phyloP scores from a whole-genome alignment of 2,329 filamentous ascomycete genomes.

The Parastagonospora avenae region DNA sequence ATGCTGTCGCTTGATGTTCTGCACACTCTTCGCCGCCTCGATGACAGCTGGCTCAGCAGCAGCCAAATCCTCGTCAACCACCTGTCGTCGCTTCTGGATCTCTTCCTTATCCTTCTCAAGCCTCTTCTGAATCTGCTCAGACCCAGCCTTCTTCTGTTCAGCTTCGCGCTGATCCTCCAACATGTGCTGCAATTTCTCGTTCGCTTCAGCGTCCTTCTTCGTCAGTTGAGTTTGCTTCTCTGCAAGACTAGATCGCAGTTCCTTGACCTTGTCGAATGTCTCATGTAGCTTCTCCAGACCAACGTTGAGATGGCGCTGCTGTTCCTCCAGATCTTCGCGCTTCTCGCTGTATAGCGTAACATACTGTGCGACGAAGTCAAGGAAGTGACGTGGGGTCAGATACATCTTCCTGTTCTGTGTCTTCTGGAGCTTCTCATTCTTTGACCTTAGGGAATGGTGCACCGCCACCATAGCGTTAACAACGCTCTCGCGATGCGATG shows the following conservation, averaged over 20 bases:
- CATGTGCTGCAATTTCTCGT: slow-evolving; percentile 97
- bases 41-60: slow-evolving; percentile 90
- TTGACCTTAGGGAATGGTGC: slow-evolving; percentile 88
- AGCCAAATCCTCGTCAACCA: slow-evolving; percentile 86
- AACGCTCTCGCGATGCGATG: slow-evolving; percentile 87
- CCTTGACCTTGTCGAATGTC: slow-evolving; percentile 95
- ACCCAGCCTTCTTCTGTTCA: slow-evolving; percentile 86
- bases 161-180: slow-evolving; percentile 93
- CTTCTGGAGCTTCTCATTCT: slow-evolving; percentile 85
- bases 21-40: slow-evolving; percentile 93
- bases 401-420: slow-evolving; percentile 93
- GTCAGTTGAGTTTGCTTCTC: slow-evolving; percentile 94
- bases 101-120: slow-evolving; percentile 89
- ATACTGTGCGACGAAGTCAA: slow-evolving; percentile 98
- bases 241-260: slow-evolving; percentile 85
- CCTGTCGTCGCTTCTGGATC: slow-evolving; percentile 79
- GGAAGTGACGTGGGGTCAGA: slow-evolving; percentile 93
- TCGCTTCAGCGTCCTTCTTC: slow-evolving; percentile 91
- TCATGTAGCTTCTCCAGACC: slow-evolving; percentile 96
- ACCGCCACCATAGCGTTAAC: slow-evolving; percentile 99
- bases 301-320: slow-evolving; percentile 97
- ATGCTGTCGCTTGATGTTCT: slow-evolving; percentile 97
- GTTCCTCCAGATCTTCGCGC: slow-evolving; percentile 96
- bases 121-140: slow-evolving; percentile 84
- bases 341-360: slow-evolving; percentile 98